Percentiles rank a stretch among this genome's conserved stretches.
Conservation (phyloP, 495 filamentous ascomycete genomes). For the Xeromyces bisporus region DNA sequence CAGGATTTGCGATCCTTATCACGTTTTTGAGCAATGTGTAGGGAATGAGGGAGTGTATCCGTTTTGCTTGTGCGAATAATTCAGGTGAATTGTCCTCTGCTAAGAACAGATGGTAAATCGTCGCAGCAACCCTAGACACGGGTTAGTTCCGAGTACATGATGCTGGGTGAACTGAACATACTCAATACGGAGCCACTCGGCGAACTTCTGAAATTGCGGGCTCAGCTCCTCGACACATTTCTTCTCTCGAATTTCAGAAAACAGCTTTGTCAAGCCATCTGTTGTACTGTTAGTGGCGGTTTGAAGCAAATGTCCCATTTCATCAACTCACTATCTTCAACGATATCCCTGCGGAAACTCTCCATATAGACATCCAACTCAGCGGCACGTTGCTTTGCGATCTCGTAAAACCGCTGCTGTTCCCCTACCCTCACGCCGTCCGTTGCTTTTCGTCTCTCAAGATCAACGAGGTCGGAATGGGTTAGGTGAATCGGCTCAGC, state of each 20-base stretch:
- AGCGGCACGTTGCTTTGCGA: conserved; percentile 73
- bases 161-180: conserved; percentile 10
- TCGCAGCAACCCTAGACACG: conserved; percentile 55
- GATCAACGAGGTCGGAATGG: conserved; percentile 71
- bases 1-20: conserved; percentile 89
- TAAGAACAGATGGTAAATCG: conserved; percentile 91
- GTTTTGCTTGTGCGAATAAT: conserved; percentile 80
- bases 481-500: conserved; percentile 47
- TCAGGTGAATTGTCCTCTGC: conserved; percentile 97
- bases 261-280: conserved; percentile 86
- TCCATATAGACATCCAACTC: conserved; percentile 98
- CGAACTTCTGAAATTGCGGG: conserved; percentile 93
- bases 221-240: conserved; percentile 69
- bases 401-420: conserved; percentile 86
- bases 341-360: conserved; percentile 55
- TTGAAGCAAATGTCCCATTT: conserved; percentile 13
- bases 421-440: conserved; percentile 82
- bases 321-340: conserved; percentile 52
- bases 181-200: conserved; percentile 95
- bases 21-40: conserved; percentile 91
- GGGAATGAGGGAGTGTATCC: conserved; percentile 83
- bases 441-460: conserved; percentile 58
- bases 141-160: not conserved
- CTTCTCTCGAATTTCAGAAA: conserved; percentile 81
- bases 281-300: not conserved